Evolutionary conservation across 106 monocot genomes (phyloP).

Genomic region (Gastrodia elata): DNA sequence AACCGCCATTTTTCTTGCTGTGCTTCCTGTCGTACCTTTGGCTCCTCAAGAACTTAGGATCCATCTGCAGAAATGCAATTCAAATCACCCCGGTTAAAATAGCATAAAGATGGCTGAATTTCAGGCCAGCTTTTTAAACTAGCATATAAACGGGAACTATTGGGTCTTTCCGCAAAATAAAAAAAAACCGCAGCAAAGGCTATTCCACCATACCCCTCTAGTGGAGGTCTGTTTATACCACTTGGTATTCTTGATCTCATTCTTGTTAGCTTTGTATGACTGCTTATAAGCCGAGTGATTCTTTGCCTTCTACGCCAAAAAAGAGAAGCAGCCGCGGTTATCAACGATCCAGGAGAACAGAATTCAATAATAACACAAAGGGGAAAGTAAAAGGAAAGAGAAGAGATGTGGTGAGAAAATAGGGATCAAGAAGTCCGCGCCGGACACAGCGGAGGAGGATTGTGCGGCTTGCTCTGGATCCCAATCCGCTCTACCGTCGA

Average conservation of each 20-base stretch:
- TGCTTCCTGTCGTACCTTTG: slow-evolving; percentile 38
- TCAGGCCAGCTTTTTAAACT: background rate
- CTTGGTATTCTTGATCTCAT: slow-evolving; percentile 61
- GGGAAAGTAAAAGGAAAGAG: background rate
- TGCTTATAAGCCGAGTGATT: slow-evolving; percentile 69
- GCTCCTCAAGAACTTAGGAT: slow-evolving; percentile 26
- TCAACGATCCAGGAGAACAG: background rate
- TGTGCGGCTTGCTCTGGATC: background rate
- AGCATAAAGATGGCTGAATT: background rate
- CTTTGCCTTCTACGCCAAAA: slow-evolving; percentile 35
- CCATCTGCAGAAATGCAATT: slow-evolving; percentile 14
- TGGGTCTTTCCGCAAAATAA: background rate
- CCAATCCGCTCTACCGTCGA: background rate
- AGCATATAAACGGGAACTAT: background rate
- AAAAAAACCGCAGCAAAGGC: background rate
- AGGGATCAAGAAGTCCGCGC: background rate
- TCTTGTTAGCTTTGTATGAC: slow-evolving; percentile 54
- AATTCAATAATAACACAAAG: background rate
- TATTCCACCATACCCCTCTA: slow-evolving; percentile 27
- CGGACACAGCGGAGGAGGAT: background rate
- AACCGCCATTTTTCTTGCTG: slow-evolving; percentile 20
- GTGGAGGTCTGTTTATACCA: slow-evolving; percentile 47
- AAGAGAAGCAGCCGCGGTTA: background rate
- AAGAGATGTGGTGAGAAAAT: background rate
- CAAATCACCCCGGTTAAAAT: background rate